These are phyloP conservation scores for Rhizopogon hawkerae DNA, from an alignment of 1,284 basidiomycete genomes.

Conservation along the genomic window DNA sequence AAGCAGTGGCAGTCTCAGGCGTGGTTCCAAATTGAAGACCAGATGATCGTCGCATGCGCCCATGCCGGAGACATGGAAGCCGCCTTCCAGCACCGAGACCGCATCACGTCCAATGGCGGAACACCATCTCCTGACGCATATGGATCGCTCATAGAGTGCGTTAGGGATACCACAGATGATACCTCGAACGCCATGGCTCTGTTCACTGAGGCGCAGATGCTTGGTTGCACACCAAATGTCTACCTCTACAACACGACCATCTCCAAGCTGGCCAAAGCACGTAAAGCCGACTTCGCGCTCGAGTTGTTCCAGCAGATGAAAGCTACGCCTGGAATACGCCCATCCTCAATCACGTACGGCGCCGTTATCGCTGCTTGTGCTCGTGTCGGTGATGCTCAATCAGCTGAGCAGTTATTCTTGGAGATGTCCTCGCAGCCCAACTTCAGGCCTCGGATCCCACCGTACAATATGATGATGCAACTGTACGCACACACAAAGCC, in stretches of 20 bases:
- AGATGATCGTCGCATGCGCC: constrained; percentile 80
- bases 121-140: constrained; percentile 84
- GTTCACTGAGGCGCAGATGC: constrained; percentile 70
- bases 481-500: constrained; percentile 88
- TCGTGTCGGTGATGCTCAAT: constrained; percentile 81
- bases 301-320: constrained; percentile 85
- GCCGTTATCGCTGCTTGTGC: constrained; percentile 93
- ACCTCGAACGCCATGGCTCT: constrained; percentile 77
- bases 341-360: constrained; percentile 90
- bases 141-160: constrained; percentile 77
- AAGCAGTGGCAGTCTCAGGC: constrained; percentile 45
- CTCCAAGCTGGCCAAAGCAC: constrained; percentile 85
- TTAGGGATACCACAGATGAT: constrained; percentile 92
- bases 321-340: constrained; percentile 45
- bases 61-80: constrained; percentile 73
- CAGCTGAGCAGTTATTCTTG: constrained; percentile 76
- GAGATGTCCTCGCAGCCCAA: constrained; percentile 74
- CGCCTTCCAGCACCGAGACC: constrained; percentile 73
- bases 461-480: constrained; percentile 99
- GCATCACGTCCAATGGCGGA: constrained; percentile 72
- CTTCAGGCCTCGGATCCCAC: constrained; percentile 87
- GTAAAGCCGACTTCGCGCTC: constrained; percentile 83
- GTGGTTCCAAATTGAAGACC: constrained; percentile 80
- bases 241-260: constrained; percentile 96
- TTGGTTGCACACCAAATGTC: constrained; percentile 68